Evolutionary conservation across 495 filamentous ascomycete species (phyloP).

Genomic region (Lophiotrema nucula): DNA sequence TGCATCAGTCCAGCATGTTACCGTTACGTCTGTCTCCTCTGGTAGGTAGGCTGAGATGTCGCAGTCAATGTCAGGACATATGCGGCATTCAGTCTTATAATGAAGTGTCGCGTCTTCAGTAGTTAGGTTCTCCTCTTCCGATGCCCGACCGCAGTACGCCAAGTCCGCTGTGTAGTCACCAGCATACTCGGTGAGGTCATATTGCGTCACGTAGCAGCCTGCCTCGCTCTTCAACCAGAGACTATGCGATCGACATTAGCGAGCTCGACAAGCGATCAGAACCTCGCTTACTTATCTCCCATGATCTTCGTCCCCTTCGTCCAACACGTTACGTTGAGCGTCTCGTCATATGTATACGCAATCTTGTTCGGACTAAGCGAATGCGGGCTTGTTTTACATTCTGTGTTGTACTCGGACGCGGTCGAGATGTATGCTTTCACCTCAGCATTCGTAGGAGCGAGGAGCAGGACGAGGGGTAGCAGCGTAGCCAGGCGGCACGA

Average conservation of each 20-base stretch:
- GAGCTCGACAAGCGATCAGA: too few relatives aligned
- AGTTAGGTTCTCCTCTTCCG: conserved; percentile 24
- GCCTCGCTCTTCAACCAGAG: conserved; percentile 27
- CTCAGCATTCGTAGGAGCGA: background rate
- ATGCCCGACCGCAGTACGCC: conserved; percentile 21
- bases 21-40: conserved; percentile 23
- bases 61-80: conserved; percentile 17
- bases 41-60: conserved; percentile 19
- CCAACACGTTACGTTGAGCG: conserved; percentile 30
- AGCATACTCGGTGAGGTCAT: conserved; percentile 25
- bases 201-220: conserved; percentile 32
- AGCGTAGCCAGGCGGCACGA: background rate
- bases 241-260: background rate
- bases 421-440: conserved; percentile 21
- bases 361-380: conserved; percentile 27
- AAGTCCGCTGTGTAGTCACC: conserved; percentile 27
- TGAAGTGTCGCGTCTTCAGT: conserved; percentile 15
- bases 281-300: conserved; percentile 25
- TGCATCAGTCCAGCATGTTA: conserved; percentile 32
- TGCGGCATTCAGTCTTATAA: conserved; percentile 29
- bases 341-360: conserved; percentile 9
- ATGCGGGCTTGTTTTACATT: conserved; percentile 34
- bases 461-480: conserved; percentile 8
- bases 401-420: conserved; percentile 25
- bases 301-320: conserved; percentile 29